Percentiles rank a stretch among this genome's conserved stretches.
Conservation (phyloP, 257 asterid species). For the Solanum habrochaites region DNA sequence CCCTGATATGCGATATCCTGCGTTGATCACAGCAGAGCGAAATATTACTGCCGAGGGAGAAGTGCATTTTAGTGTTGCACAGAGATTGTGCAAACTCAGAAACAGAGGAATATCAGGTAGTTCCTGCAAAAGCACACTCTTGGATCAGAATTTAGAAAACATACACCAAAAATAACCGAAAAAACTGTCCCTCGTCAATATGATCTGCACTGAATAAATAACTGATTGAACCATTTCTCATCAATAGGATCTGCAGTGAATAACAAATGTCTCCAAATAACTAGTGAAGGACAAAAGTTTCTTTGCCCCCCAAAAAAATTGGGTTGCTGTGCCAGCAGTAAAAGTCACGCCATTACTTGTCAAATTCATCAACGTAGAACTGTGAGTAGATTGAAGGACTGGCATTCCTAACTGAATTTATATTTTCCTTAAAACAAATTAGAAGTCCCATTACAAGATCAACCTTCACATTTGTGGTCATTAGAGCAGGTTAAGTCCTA, state of each 20-base stretch:
- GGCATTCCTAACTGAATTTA: not conserved
- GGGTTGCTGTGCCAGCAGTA: not conserved
- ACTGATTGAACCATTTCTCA: not conserved
- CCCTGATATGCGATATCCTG: constrained; percentile 94
- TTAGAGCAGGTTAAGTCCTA: not conserved
- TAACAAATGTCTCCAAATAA: not conserved
- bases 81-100: constrained; percentile 89
- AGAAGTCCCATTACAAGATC: not conserved
- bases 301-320: not conserved
- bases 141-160: not conserved
- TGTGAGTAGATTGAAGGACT: not conserved
- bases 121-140: constrained; percentile 42
- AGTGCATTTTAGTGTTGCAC: constrained; percentile 82
- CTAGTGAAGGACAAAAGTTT: not conserved
- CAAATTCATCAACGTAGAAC: not conserved
- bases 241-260: not conserved
- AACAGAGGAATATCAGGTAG: constrained; percentile 83
- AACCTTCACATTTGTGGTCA: not conserved
- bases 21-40: constrained; percentile 94
- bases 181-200: not conserved
- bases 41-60: constrained; percentile 90
- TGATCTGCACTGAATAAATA: not conserved
- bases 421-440: not conserved
- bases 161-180: not conserved
- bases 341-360: not conserved